phyloP scores from a whole-genome alignment of 495 filamentous ascomycete genomes.

The Sabuloglossum arenarium region DNA sequence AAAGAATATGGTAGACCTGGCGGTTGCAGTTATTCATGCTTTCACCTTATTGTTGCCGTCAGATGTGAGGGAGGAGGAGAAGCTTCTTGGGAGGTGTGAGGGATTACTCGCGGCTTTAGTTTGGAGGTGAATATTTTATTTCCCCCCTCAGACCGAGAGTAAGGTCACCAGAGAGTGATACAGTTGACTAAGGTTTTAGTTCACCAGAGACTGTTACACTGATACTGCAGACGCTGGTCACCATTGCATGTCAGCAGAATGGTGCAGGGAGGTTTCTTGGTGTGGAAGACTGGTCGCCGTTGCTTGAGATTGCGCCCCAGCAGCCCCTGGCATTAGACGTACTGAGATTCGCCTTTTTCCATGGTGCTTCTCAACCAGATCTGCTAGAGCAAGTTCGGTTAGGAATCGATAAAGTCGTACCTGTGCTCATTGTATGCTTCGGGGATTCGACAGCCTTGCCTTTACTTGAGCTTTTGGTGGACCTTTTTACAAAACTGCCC shows the following conservation, averaged over 20 bases:
- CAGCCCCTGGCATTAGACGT: conserved; percentile 28
- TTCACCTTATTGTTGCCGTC: conserved; percentile 32
- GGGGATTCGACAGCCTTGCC: conserved; percentile 27
- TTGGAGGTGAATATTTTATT: conserved; percentile 22
- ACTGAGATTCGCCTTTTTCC: conserved; percentile 30
- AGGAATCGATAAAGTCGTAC: conserved; percentile 10
- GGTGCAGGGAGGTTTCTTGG: background rate
- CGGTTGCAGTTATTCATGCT: conserved; percentile 35
- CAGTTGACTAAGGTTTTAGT: conserved; percentile 14
- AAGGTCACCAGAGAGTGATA: background rate
- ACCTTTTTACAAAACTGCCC: conserved; percentile 21
- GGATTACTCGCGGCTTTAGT: conserved; percentile 26
- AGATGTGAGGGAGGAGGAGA: conserved; percentile 19
- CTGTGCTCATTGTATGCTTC: conserved; percentile 26
- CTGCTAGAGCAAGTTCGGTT: background rate
- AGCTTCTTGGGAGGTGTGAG: conserved; percentile 26
- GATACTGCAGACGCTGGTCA: conserved; percentile 31
- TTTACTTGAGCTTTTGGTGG: conserved; percentile 25
- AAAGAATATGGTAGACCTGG: conserved; percentile 37
- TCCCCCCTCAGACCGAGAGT: too few relatives aligned
- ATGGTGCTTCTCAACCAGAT: conserved; percentile 3
- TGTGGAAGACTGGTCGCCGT: conserved; percentile 24
- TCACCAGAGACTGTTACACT: conserved; percentile 26
- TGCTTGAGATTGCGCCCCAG: conserved; percentile 31
- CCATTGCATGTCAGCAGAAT: conserved; percentile 20